Evolutionary conservation across 805 yeast species (phyloP).

Genomic region (Alloascoidea hylecoeti): DNA sequence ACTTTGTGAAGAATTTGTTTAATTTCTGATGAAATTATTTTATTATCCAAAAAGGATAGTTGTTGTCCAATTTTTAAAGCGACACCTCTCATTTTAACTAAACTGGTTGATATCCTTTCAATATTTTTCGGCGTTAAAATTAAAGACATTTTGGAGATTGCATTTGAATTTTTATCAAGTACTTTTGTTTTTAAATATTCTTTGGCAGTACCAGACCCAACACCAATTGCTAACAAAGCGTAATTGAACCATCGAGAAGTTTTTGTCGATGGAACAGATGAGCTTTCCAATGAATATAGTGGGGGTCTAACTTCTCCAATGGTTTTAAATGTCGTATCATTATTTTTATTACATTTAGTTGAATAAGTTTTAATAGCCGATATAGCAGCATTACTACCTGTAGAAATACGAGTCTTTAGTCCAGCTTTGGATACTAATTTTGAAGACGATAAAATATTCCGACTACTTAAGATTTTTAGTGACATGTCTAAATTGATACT

Average conservation of each 20-base stretch:
- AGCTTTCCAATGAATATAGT: conserved; percentile 25
- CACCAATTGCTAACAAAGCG: conserved; percentile 83
- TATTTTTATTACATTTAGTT: no score
- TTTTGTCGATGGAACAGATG: conserved; percentile 78
- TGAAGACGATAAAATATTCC: no score
- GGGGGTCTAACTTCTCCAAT: background rate
- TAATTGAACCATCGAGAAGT: conserved; percentile 86
- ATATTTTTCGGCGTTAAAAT: conserved; percentile 73
- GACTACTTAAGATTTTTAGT: no score
- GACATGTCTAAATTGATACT: no score
- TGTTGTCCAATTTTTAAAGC: conserved; percentile 96
- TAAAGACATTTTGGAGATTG: conserved; percentile 30
- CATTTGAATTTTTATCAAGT: conserved; percentile 5
- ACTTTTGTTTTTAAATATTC: conserved; percentile 65
- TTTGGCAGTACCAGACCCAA: conserved; percentile 71
- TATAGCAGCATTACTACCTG: no score
- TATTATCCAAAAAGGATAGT: conserved; percentile 86
- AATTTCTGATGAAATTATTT: conserved; percentile 72
- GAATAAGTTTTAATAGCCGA: no score
- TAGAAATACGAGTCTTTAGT: no score
- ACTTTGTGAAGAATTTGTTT: conserved; percentile 71
- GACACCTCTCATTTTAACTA: conserved; percentile 96
- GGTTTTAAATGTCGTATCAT: background rate
- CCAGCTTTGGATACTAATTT: no score
- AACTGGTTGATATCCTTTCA: conserved; percentile 75